Base-by-base conservation (phyloP, 495 filamentous ascomycete species). In the Xylaria curta region DNA sequence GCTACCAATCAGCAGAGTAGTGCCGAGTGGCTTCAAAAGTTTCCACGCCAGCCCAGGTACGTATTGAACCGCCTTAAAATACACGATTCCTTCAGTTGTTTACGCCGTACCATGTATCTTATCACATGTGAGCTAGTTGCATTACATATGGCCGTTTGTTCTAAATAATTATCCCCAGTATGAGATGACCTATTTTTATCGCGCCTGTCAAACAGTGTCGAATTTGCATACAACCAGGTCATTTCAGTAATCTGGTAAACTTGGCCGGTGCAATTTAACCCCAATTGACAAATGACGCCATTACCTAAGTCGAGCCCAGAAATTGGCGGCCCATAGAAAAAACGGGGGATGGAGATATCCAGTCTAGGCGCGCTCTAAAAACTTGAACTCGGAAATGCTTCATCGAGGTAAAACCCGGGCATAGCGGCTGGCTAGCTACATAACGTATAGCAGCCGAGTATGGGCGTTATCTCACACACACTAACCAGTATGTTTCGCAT, bases 231-330 rank as follows among this genome's bases (percentile, higher is more conserved):
- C 4, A 31, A 56, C 28, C 53, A 56, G 24, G 28, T 56, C 53
- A 17, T 6, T 28, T 31, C 53, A 56, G 26, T 28, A 44, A 38
- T 28, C n/a, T 15, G 10, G 21, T 63, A 44, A 9, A 28, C 38
- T 44, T 12, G 12, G 12, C 24, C 36, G n/a, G 13, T 28, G 26
- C 21, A 49, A 49, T 51, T 44, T 33, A 66, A 66, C 44, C 63
- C 31, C n/a, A 17, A 33, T 67, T 67, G 49, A 54, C 47, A 67
- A 56, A 56, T 54, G 49, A 54, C 65, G 65, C 56, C 47, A 56
- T 51, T 17, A 53, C 62, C 13, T 24, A 4, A 53, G 10, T 42
- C 2, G 7, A 67, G 21, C 33, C 31, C 65, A 44, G 31, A 24
- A 51, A 67, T 67, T 51, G 56, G 36, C 33, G 49, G 21, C 7